Base-by-base conservation (phyloP, 371 early-diverging fungal species). In the Mycotypha africana region DNA sequence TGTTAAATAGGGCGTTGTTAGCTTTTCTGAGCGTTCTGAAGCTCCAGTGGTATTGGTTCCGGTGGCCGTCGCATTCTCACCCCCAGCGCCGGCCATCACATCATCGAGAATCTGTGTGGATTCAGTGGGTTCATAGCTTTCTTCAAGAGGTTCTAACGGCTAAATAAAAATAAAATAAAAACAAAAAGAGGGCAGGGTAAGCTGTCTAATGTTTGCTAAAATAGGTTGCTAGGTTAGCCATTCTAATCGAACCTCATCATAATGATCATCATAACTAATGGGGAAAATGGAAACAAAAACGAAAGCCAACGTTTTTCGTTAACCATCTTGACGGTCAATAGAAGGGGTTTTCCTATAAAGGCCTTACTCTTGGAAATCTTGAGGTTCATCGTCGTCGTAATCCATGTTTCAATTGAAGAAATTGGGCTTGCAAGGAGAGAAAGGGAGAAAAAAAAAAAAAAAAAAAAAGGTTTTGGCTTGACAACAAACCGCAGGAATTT, bases 1-100 rank as follows among this genome's bases (percentile, higher is more conserved):
- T 36, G 99, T 99, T 92, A 99, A 90, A 67, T 92, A 93, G n/a
- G 97, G 95, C 16, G 95, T 93, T 3, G 99, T 98, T 41, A 51
- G 45, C 40, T 87, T 74, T 47, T 87, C 80, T 43, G 76, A 75
- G 10, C 52, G 56, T 45, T 74, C 74, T 4, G 34, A 37, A 6
- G 61, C 34, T 33, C 55, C 20, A 17, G 15, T 33, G 26, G 23
- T 40, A 22, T 53, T 47, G 12, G 33, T 41, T 7, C 17, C 24
- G n/a, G 31, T 23, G 2, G 42, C 25, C n/a, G 33, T 16, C 2
- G 41, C 34, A n/a, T 20, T 36, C 1, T 30, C 39, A 4, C 38
- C 38, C n/a, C n/a, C n/a, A 14, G 19, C 35, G 14, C 49, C 60
- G 11, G 46, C 35, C 50, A 57, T 59, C 19, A 54, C 53, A 33